These are phyloP conservation scores for Moesziomyces antarcticus DNA, from an alignment of 1,284 basidiomycete species.

Conservation along the genomic window DNA sequence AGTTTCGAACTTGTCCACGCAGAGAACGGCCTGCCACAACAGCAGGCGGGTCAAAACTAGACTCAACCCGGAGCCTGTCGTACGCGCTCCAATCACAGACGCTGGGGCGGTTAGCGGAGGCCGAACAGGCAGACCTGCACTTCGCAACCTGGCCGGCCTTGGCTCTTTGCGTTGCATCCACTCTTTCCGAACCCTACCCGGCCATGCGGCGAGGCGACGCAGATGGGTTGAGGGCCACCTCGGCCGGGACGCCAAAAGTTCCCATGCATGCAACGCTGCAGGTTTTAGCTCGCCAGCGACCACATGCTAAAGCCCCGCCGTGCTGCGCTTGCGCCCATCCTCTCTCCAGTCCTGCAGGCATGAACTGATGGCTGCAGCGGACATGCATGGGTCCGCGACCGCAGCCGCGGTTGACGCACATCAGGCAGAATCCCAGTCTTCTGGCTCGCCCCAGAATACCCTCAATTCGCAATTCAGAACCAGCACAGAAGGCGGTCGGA, in stretches of 20 bases:
- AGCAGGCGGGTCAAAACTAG: background rate
- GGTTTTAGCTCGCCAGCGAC: slow-evolving; percentile 1
- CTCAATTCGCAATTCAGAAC: no score
- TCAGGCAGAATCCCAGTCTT: background rate
- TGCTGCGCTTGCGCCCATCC: no score
- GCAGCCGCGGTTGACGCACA: slow-evolving; percentile 11
- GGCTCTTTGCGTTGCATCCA: background rate
- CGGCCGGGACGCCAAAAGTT: background rate
- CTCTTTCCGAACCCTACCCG: background rate
- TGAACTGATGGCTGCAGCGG: background rate
- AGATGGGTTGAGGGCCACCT: background rate
- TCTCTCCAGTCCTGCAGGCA: background rate
- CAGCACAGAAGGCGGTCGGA: background rate
- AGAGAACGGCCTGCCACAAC: background rate
- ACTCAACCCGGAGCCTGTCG: no score
- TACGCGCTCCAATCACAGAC: background rate
- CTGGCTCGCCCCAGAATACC: background rate
- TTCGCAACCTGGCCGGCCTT: background rate
- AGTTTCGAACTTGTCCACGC: slow-evolving; percentile 9
- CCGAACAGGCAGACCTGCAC: no score
- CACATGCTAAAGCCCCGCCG: background rate
- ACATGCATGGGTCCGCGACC: background rate
- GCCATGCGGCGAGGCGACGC: background rate
- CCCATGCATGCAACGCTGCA: slow-evolving; percentile 2
- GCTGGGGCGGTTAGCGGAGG: background rate